A percentile compares a stretch with the other conserved stretches of the same genome.
Evolutionary conservation across 2,329 filamentous ascomycete genomes (phyloP).

Genomic region (Colletotrichum shisoi): DNA sequence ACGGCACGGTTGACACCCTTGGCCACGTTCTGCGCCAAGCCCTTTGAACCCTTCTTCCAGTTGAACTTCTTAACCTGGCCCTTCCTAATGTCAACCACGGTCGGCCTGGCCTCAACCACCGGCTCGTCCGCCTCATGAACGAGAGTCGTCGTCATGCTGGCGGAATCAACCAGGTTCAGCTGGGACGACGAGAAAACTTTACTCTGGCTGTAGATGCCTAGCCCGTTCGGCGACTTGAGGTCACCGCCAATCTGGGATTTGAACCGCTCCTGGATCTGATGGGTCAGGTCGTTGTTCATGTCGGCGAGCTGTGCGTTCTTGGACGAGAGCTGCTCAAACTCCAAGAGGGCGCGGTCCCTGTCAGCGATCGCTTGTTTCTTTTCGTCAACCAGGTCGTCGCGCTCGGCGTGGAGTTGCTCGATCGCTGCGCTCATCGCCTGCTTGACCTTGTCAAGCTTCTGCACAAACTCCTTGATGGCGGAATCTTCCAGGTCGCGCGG

Average conservation of each 20-base stretch:
- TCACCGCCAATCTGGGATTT: slow-evolving; percentile 73
- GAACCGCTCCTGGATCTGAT: slow-evolving; percentile 92
- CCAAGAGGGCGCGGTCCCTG: slow-evolving; percentile 90
- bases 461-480: slow-evolving; percentile 89
- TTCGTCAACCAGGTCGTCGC: slow-evolving; percentile 84
- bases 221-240: slow-evolving; percentile 59
- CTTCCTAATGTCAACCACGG: slow-evolving; percentile 93
- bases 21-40: slow-evolving; percentile 89
- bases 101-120: slow-evolving; percentile 76
- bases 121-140: slow-evolving; percentile 72
- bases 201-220: slow-evolving; percentile 65
- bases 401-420: slow-evolving; percentile 71
- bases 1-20: slow-evolving; percentile 96
- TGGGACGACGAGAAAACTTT: slow-evolving; percentile 62
- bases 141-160: slow-evolving; percentile 66
- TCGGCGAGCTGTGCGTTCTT: slow-evolving; percentile 95
- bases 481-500: slow-evolving; percentile 84
- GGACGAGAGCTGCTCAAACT: slow-evolving; percentile 92
- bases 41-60: slow-evolving; percentile 97
- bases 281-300: slow-evolving; percentile 93
- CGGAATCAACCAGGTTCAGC: slow-evolving; percentile 57
- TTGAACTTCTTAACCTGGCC: slow-evolving; percentile 96
- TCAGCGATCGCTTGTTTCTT: slow-evolving; percentile 81
- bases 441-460: slow-evolving; percentile 71
- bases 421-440: slow-evolving; percentile 64